Evolutionary conservation across 805 yeast genomes (phyloP), one percentile per base, ranked within the genome.

Genomic region (Saturnispora hagleri): DNA sequence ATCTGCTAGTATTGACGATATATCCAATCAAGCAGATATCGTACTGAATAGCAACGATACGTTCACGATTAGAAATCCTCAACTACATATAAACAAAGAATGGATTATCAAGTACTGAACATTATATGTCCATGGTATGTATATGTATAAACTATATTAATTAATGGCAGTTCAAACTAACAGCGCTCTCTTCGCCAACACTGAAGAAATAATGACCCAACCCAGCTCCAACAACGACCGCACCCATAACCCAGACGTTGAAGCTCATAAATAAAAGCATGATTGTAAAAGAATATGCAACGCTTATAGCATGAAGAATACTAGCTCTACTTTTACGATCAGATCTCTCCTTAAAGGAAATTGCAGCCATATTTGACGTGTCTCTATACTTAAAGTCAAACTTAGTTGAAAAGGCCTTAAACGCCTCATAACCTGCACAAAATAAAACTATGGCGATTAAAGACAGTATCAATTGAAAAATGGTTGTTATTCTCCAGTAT

Each of bases 231-330:
- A 64, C 48, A 28, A 66, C 70, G 38, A 72, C 75, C 2, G 76
- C 68, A 28, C 67, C 43, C 77, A 74, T 74, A 41, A 73, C 62
- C 75, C 76, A 74, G 47, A 71, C 65, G 55, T 74, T 74, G 58
- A 71, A 74, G 9, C 73, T 70, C 79, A 74, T 74, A 53, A 74
- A 74, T 12, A 74, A 69, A 57, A 74, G 63, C 79, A 74, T 74
- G 57, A 74, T 67, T 59, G 71, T 61, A 52, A 74, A 72, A 3
- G 75, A 71, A 57, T 69, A 72, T 17, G 72, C 70, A n/a, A 73
- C 74, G 51, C 68, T 64, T 17, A 69, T 22, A 0, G 74, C 76
- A 54, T 74, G 73, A 13, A 69, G 48, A 2, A 61, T n/a, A 1
- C 73, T 61, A 53, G 61, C 59, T 38, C 61, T 64, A 3, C 63